These are phyloP conservation scores for Xylogone sp. DNA, from an alignment of 2,329 filamentous ascomycete genomes.

Conservation along the genomic window DNA sequence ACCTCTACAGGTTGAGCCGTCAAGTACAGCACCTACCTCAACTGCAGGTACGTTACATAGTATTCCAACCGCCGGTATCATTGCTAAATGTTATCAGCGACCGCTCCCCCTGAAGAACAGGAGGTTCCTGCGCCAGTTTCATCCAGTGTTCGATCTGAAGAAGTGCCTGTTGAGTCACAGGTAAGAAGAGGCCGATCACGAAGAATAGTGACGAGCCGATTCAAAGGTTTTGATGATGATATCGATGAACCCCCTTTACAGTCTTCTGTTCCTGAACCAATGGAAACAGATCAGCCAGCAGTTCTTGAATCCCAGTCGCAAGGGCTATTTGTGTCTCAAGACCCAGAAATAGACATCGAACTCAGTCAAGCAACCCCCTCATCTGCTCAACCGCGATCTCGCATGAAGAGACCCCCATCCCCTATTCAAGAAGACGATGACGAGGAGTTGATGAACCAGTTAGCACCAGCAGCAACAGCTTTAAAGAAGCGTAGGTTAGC, in stretches of 20 bases:
- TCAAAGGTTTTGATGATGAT: slow-evolving; percentile 69
- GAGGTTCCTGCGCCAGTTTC: slow-evolving; percentile 7
- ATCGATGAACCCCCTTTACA: slow-evolving; percentile 39
- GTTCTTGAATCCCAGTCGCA: slow-evolving; percentile 20
- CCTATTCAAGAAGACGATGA: slow-evolving; percentile 31
- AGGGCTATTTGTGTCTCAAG: slow-evolving; percentile 56
- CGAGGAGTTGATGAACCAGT: slow-evolving; percentile 59
- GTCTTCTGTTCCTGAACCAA: slow-evolving; percentile 29
- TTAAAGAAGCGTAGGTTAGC: slow-evolving; percentile 75
- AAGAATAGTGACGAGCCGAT: slow-evolving; percentile 49
- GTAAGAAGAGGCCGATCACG: slow-evolving; percentile 31
- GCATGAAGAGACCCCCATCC: slow-evolving; percentile 41
- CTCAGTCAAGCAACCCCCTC: slow-evolving; percentile 12
- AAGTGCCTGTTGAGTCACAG: slow-evolving; percentile 13
- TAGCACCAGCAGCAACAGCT: slow-evolving; percentile 72
- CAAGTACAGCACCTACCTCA: slow-evolving; percentile 20
- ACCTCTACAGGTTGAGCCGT: slow-evolving; percentile 53
- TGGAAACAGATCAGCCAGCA: slow-evolving; percentile 19
- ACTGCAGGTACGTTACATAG: slow-evolving; percentile 18
- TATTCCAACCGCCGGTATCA: not conserved
- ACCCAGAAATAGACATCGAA: slow-evolving; percentile 21
- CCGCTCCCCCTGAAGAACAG: slow-evolving; percentile 3
- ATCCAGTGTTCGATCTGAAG: slow-evolving; percentile 1
- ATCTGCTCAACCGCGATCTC: slow-evolving; percentile 8
- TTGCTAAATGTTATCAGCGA: not conserved